Conservation (phyloP, 2,329 filamentous ascomycete species). For the Fusarium fracticaudum region DNA sequence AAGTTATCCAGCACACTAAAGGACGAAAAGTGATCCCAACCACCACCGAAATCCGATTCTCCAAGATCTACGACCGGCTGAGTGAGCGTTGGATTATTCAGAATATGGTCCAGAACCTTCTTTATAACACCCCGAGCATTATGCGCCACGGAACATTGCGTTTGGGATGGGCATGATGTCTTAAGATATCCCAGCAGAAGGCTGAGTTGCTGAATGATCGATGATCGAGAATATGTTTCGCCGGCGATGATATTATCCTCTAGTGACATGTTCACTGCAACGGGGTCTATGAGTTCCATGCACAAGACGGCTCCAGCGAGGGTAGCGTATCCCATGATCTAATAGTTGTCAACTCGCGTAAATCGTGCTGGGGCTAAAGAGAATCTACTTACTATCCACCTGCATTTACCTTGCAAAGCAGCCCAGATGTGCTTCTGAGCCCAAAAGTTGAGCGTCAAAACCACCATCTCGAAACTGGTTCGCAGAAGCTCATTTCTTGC, state of each 20-base stretch:
- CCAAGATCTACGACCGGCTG: accelerated
- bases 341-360: no score
- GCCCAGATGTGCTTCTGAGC: background rate
- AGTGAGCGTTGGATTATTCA: background rate
- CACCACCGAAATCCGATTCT: background rate
- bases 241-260: background rate
- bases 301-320: background rate
- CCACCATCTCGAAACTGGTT: background rate
- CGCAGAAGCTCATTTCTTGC: background rate
- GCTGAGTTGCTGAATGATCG: background rate
- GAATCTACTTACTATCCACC: background rate
- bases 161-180: background rate
- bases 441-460: background rate
- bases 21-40: background rate
- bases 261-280: accelerated
- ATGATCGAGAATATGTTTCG: background rate
- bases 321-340: background rate
- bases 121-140: background rate
- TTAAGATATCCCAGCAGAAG: background rate
- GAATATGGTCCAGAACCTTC: background rate
- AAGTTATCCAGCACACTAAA: background rate
- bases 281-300: background rate
- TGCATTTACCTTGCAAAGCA: background rate
- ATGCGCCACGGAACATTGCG: background rate
- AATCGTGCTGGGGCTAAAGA: no score